phyloP scores from a whole-genome alignment of 192 early-diverging fungal genomes.

The Backusella luteola region DNA sequence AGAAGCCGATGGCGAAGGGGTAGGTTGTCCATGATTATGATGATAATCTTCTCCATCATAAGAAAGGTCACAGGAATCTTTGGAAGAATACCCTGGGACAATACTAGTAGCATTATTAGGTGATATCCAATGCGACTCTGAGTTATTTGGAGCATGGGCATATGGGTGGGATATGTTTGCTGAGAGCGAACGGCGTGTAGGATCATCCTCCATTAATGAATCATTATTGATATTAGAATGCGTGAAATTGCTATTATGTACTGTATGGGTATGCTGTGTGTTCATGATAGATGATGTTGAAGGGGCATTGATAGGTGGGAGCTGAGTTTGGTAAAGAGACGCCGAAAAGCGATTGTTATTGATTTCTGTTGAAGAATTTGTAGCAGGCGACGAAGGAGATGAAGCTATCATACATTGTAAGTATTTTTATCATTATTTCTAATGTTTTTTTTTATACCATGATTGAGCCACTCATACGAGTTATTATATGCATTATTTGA shows the following conservation, averaged over 20 bases:
- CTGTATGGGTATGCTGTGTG: not conserved
- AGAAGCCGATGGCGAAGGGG: conserved; percentile 3
- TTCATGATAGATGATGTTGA: not conserved
- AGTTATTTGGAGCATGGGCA: not conserved
- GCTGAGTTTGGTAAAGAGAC: not conserved
- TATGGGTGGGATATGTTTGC: not conserved
- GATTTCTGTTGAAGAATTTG: not conserved
- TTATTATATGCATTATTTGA: not conserved
- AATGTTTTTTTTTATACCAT: not conserved
- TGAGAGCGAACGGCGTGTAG: not conserved
- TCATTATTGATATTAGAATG: not conserved
- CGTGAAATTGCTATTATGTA: not conserved
- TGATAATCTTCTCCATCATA: conserved; percentile 9
- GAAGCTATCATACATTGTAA: not conserved
- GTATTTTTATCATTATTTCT: not conserved
- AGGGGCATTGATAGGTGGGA: conserved; percentile 14
- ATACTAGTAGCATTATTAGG: not conserved
- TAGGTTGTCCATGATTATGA: conserved; percentile 9
- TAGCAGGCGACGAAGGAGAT: not conserved
- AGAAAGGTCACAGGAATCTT: conserved; percentile 5
- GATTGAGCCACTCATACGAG: conserved; percentile 1
- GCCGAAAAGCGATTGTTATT: not conserved
- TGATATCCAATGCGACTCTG: not conserved
- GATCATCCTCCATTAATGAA: not conserved
- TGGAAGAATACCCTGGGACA: not conserved